phyloP scores from a whole-genome alignment of 2,329 filamentous ascomycete species.

The Dothideomycetidae sp. region DNA sequence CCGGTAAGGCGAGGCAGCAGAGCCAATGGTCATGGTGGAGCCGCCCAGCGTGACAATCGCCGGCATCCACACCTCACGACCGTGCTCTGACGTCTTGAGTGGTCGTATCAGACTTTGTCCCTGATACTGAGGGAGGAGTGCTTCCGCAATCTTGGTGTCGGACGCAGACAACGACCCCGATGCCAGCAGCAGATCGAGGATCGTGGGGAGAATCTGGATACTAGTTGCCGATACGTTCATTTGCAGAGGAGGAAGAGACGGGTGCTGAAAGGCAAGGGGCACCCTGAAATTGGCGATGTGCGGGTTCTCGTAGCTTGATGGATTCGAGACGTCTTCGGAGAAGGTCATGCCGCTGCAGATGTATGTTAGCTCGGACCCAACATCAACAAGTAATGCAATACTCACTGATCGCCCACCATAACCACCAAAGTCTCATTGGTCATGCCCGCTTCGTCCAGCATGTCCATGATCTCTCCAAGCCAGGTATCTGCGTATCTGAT shows the following conservation, averaged over 20 bases:
- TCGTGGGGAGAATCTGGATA: slow-evolving; percentile 32
- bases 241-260: slow-evolving; percentile 28
- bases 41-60: not conserved
- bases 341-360: slow-evolving; percentile 21
- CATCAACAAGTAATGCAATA: not conserved
- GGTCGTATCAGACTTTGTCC: slow-evolving; percentile 32
- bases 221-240: slow-evolving; percentile 28
- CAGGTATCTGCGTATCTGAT: slow-evolving; percentile 28
- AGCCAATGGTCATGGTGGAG: slow-evolving; percentile 11
- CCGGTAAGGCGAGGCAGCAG: slow-evolving; percentile 5
- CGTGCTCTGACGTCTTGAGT: slow-evolving; percentile 3
- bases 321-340: slow-evolving; percentile 24
- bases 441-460: slow-evolving; percentile 31
- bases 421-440: slow-evolving; percentile 33
- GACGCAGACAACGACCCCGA: slow-evolving; percentile 26
- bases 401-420: slow-evolving; percentile 30
- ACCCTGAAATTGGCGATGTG: slow-evolving; percentile 32
- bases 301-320: slow-evolving; percentile 29
- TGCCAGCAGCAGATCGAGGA: slow-evolving; percentile 31
- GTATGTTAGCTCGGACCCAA: not conserved
- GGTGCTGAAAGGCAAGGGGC: slow-evolving; percentile 31
- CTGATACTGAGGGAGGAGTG: slow-evolving; percentile 32
- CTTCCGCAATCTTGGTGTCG: slow-evolving; percentile 23
- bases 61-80: not conserved
- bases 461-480: slow-evolving; percentile 26